Percentiles rank a stretch among this genome's conserved stretches.
phyloP scores from a whole-genome alignment of 805 yeast genomes.

The Wickerhamomyces rabaulensis region DNA sequence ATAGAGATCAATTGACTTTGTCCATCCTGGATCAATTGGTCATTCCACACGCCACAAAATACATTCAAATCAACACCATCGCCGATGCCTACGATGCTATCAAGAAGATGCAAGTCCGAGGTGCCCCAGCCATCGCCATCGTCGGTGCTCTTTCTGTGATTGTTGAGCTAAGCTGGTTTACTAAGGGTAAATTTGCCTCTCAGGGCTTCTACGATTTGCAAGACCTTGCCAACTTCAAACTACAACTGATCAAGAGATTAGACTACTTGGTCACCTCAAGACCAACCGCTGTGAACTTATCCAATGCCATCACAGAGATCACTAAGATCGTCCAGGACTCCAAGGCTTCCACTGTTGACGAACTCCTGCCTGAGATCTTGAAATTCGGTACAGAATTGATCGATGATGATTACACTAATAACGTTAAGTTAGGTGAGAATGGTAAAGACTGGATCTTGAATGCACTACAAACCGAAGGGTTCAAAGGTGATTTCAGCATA shows the following conservation, averaged over 20 bases:
- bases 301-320: constrained; percentile 54
- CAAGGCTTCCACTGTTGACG: constrained; percentile 16
- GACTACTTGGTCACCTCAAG: constrained; percentile 70
- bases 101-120: constrained; percentile 88
- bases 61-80: constrained; percentile 54
- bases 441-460: constrained; percentile 67
- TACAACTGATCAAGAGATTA: constrained; percentile 40
- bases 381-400: constrained; percentile 51
- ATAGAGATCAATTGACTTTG: constrained; percentile 39
- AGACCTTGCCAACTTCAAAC: constrained; percentile 30
- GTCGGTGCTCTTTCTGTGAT: constrained; percentile 85
- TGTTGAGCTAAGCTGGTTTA: constrained; percentile 49
- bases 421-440: constrained; percentile 69
- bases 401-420: constrained; percentile 74
- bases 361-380: constrained; percentile 30
- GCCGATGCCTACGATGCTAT: constrained; percentile 83
- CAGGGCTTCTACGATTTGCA: constrained; percentile 29
- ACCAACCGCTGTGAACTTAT: constrained; percentile 93
- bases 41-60: constrained; percentile 75
- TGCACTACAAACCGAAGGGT: constrained; percentile 39
- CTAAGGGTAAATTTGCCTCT: constrained; percentile 22
- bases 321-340: constrained; percentile 29
- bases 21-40: constrained; percentile 73
- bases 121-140: constrained; percentile 97
- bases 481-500: constrained; percentile 67